phyloP scores from a whole-genome alignment of 208 protist genomes.

The Wallacemonas sp. region DNA sequence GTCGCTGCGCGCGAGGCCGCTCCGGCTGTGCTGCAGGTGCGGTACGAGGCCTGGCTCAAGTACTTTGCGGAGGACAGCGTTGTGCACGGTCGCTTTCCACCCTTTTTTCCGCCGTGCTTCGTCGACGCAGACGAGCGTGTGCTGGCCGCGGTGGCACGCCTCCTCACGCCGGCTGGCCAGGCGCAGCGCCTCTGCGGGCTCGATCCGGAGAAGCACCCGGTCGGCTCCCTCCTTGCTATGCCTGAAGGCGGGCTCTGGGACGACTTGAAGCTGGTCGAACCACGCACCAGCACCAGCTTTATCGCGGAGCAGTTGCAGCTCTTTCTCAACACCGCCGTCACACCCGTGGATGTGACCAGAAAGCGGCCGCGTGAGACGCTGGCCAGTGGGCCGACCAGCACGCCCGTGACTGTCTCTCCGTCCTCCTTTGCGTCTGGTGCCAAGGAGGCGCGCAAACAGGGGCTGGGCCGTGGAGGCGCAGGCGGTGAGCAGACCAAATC shows the following conservation, averaged over 20 bases:
- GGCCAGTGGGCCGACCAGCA: not conserved
- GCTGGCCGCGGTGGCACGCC: conserved; percentile 19
- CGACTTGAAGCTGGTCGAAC: conserved; percentile 17
- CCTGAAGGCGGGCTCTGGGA: conserved; percentile 23
- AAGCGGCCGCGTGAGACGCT: not conserved
- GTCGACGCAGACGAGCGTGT: conserved; percentile 35
- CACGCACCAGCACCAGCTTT: conserved; percentile 49
- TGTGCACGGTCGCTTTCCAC: conserved; percentile 34
- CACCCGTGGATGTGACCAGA: not conserved
- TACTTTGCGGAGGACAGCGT: conserved; percentile 63
- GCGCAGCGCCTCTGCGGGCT: conserved; percentile 52
- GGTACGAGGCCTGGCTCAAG: conserved; percentile 60
- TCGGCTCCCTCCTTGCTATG: conserved; percentile 51
- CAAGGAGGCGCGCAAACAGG: too few species aligned
- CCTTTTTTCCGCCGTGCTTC: conserved; percentile 35
- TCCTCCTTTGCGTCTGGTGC: too few species aligned
- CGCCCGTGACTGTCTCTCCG: not conserved
- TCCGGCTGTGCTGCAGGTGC: conserved; percentile 32
- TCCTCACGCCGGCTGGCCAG: conserved; percentile 59
- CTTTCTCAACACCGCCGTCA: conserved; percentile 13
- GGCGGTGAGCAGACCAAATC: too few species aligned
- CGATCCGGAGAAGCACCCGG: conserved; percentile 33
- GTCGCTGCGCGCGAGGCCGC: not conserved
- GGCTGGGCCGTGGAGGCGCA: too few species aligned
- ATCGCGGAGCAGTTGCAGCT: conserved; percentile 37